Base-by-base conservation (phyloP, 1,284 basidiomycete genomes). In the Mycena sp. region DNA sequence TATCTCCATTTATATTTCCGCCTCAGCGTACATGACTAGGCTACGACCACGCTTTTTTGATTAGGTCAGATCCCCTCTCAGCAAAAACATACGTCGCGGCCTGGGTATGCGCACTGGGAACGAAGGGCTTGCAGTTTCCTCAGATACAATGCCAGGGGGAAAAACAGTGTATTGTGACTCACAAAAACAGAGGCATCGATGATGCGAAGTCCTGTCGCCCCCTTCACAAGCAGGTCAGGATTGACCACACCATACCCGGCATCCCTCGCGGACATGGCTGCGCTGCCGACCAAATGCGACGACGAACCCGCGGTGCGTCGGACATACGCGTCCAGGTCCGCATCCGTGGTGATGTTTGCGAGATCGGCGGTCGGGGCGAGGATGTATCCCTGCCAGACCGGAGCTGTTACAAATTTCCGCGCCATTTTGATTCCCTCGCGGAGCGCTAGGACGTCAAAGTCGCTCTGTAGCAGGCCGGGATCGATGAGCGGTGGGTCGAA, bases 111-210 rank as follows among this genome's bases (percentile, higher is more conserved):
- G 66, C 71, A 40, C 65, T 66, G 2, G 71, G 69, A n/a, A 70
- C 44, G 43, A 67, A 63, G 5, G 71, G 72, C 70, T 73, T 44
- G 7, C n/a, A n/a, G n/a, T n/a, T 26, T 12, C 2, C 11, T 19
- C 2, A 25, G 6, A 38, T 17, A 23, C 21, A 48, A 9, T n/a
- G 19, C 17, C 26, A 12, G 12, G 14, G 16, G 26, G 3, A 9
- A 4, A 56, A 17, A 40, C 4, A 25, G 38, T 17, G 10, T 35
- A 17, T 25, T 44, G 3, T 19, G 10, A 17, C 64, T 26, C 26
- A 67, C 65, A 21, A 82, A 78, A 23, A 79, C 71, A 17, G 75
- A 77, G 0, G 78, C 78, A 58, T 83, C 81, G 23, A 79, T 74
- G 7, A 82, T 71, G 1, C 81, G 71, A 28, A 83, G 63, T 0